Evolutionary conservation across 306 rosid species (phyloP), one percentile per base, ranked within the genome.

Genomic region (Calophaca sinica): DNA sequence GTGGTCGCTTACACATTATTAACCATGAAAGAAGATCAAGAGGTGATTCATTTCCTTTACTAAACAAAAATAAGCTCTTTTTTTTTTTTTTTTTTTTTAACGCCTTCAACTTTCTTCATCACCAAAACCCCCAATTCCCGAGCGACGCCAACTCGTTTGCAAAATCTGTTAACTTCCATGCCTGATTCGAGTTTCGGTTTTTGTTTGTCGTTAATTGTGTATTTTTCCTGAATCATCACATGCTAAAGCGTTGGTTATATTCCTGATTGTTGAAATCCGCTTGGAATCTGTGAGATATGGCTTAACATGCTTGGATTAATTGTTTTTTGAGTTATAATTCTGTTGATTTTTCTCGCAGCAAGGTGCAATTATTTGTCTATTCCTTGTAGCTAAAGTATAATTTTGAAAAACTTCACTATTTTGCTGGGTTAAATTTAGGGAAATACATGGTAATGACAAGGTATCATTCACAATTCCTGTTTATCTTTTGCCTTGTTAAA

Each of bases 21-120:
- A 46, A 57, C 79, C 81, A 90, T 88, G 93, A 85, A 85, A 62
- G 88, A 85, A 15, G 93, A 85, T 70, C 80, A 78, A 80, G 91
- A 87, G 97, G 97, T 91, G 36, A 4, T 33, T 33, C 0, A 48
- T 35, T 35, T 41, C 36, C 36, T 10, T 31, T 7, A 20, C 26
- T 4, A 3, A 39, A 39, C 6, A 39, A 39, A 7, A 4, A 29
- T n/a, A n/a, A 8, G 2, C 15, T 58, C 6, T n/a, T n/a, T n/a
- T n/a, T n/a, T n/a, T n/a, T n/a, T 46, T 2, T 3, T 5, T 1
- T 0, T 33, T 4, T 3, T 42, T 3, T 59, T 12, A 7, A n/a
- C 39, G 9, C 54, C 55, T 11, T 70, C 12, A 28, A 38, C 5
- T 55, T 11, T 55, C 45, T 9, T 8, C 5, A n/a, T 13, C 6